Evolutionary conservation across 2,329 filamentous ascomycete genomes (phyloP), one percentile per base, ranked within the genome.

Genomic region (Fusarium pilosicola): DNA sequence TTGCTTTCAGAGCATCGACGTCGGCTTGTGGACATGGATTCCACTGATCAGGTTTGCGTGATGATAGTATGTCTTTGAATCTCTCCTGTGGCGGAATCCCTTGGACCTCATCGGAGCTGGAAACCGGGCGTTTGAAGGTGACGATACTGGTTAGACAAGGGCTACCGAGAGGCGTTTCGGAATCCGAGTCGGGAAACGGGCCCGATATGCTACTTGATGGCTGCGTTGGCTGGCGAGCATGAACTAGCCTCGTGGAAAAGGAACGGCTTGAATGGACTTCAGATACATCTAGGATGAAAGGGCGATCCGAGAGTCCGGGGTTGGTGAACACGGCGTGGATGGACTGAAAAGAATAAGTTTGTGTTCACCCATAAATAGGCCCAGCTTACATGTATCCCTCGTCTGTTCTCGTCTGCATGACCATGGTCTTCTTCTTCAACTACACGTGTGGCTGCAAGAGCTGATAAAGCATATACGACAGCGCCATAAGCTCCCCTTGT

Each of bases 311-410:
- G 9, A 81, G 77, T 10, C 86, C 88, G 0, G 82, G 80, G 28
- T 85, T 83, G 6, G 86, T 86, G 75, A 90, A 90, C 74, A 85
- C 87, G 14, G 87, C 88, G 74, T 89, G 86, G 28, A 90, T 87
- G 14, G 87, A 86, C 88, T 89, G 9, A 20, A n/a, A 24, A 30
- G 12, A 20, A 36, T 68, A n/a, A 63, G 60, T 62, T 22, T 34
- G 41, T 54, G 20, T 30, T 26, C n/a, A 9, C 14, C n/a, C 26
- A 24, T 34, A 34, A 39, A n/a, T 9, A 22, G 17, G 13, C 12
- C 36, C n/a, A 30, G 79, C 83, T 75, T 67, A 84, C 83, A 74
- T 85, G 83, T 49, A 85, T 81, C 4, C 80, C 81, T 7, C 83
- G 77, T 15, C 61, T 77, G 8, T 69, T 75, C 20, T 66, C 65